Conservation (phyloP, 495 filamentous ascomycete species). For the Lasiosphaeria miniovina region DNA sequence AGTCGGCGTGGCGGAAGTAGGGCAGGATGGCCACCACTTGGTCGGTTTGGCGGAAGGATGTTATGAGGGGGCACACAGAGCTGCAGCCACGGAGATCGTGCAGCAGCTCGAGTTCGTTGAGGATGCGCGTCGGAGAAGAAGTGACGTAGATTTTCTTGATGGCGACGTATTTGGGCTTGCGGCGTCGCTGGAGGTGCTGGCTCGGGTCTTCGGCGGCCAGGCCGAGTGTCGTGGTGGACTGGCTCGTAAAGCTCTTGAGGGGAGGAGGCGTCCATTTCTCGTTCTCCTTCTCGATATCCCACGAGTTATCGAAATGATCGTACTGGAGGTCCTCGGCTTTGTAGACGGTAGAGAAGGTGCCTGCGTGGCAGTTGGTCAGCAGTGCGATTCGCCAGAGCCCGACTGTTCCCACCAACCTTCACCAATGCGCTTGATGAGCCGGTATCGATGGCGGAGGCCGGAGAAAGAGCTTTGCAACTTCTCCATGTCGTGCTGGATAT, state of each 20-base stretch:
- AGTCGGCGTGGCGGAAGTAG: slow-evolving; percentile 93
- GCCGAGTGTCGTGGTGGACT: slow-evolving; percentile 27
- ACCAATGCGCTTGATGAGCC: slow-evolving; percentile 93
- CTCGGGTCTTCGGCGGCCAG: neutral
- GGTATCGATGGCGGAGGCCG: slow-evolving; percentile 77
- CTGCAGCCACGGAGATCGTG: slow-evolving; percentile 79
- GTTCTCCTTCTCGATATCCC: slow-evolving; percentile 72
- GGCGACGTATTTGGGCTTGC: slow-evolving; percentile 74
- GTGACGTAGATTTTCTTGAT: slow-evolving; percentile 99
- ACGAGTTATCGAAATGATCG: slow-evolving; percentile 76
- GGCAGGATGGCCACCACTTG: slow-evolving; percentile 94
- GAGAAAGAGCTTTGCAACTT: slow-evolving; percentile 77
- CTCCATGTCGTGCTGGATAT: slow-evolving; percentile 79
- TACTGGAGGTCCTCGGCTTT: slow-evolving; percentile 96
- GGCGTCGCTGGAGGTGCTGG: slow-evolving; percentile 28
- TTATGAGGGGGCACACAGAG: slow-evolving; percentile 91
- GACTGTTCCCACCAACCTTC: slow-evolving; percentile 59
- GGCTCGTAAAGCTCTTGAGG: slow-evolving; percentile 38
- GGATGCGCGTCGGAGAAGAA: slow-evolving; percentile 84
- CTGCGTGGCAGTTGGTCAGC: slow-evolving; percentile 40
- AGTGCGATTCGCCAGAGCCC: slow-evolving; percentile 2
- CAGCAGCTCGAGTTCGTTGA: slow-evolving; percentile 96
- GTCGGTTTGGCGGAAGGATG: slow-evolving; percentile 87
- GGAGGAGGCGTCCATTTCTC: slow-evolving; percentile 61
- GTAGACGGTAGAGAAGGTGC: slow-evolving; percentile 97